Conservation (phyloP, 371 early-diverging fungal genomes). For the Circinella minor region DNA sequence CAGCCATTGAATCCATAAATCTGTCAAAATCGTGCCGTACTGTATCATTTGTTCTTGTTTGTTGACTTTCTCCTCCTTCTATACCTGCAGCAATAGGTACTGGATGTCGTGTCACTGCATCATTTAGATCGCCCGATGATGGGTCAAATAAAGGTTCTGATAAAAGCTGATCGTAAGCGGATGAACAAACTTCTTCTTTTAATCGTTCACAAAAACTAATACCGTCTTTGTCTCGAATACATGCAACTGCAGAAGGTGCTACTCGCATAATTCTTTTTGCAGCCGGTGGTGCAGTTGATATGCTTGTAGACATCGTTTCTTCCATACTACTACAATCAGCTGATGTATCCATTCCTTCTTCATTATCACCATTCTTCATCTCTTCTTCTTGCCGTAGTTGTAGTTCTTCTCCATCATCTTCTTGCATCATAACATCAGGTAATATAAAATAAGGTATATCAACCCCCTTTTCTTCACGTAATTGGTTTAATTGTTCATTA, state of each 20-base stretch:
- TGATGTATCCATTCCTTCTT: not conserved
- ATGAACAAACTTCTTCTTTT: slow-evolving; percentile 56
- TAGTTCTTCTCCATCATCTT: not conserved
- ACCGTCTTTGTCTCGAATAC: slow-evolving; percentile 53
- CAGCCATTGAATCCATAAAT: slow-evolving; percentile 14
- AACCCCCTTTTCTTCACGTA: slow-evolving; percentile 8
- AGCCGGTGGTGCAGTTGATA: slow-evolving; percentile 2
- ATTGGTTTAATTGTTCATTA: slow-evolving; percentile 5
- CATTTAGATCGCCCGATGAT: slow-evolving; percentile 38
- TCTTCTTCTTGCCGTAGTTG: slow-evolving; percentile 2
- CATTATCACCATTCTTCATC: not conserved
- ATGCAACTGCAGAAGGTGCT: slow-evolving; percentile 38
- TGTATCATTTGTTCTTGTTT: not conserved
- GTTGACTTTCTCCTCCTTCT: not conserved
- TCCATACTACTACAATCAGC: not conserved
- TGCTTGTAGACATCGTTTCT: not conserved
- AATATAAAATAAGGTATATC: slow-evolving; percentile 14
- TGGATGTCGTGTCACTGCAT: slow-evolving; percentile 35
- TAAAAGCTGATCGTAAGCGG: slow-evolving; percentile 43
- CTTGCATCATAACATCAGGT: slow-evolving; percentile 8
- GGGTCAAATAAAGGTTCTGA: slow-evolving; percentile 53
- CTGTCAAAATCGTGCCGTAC: slow-evolving; percentile 15
- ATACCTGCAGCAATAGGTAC: slow-evolving; percentile 47
- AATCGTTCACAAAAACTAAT: slow-evolving; percentile 49
- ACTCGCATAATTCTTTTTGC: slow-evolving; percentile 19